Evolutionary conservation across 148 eudicot species (phyloP).

Genomic region (Drosera capensis): DNA sequence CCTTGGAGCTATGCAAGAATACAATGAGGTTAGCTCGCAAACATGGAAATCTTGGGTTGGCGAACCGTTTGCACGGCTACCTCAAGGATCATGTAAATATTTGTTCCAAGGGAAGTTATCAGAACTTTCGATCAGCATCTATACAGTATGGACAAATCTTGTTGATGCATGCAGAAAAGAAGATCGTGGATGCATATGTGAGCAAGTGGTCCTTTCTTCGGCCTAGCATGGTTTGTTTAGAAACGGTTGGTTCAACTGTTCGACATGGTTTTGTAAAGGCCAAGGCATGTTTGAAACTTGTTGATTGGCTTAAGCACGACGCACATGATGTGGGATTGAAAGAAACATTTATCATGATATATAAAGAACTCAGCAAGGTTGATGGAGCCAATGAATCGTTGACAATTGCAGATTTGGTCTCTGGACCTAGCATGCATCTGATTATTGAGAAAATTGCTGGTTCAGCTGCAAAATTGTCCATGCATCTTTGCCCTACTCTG

Average conservation of each 20-base stretch:
- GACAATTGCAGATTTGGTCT: conserved; percentile 14
- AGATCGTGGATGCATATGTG: conserved; percentile 47
- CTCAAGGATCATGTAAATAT: conserved; percentile 33
- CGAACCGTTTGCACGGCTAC: conserved; percentile 48
- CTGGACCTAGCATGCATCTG: conserved; percentile 21
- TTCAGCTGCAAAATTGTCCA: conserved; percentile 50
- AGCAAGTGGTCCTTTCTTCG: conserved; percentile 73
- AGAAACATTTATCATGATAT: conserved; percentile 31
- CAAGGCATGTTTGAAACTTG: conserved; percentile 83
- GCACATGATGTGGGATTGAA: conserved; percentile 30
- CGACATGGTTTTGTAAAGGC: conserved; percentile 49
- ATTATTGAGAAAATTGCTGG: conserved; percentile 69
- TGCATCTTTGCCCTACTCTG: conserved; percentile 67
- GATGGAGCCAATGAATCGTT: conserved; percentile 17
- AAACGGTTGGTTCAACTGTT: conserved; percentile 22
- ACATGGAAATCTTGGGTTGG: conserved; percentile 62
- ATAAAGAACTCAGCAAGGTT: conserved; percentile 22
- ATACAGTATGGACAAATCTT: conserved; percentile 59
- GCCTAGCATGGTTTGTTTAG: conserved; percentile 38
- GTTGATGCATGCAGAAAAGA: conserved; percentile 74
- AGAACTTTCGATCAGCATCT: conserved; percentile 23
- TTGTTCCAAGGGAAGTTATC: conserved; percentile 35
- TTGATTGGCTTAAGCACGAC: conserved; percentile 55
- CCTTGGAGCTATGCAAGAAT: conserved; percentile 57
- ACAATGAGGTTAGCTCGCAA: conserved; percentile 65